Evolutionary conservation across 2,329 filamentous ascomycete genomes (phyloP).

Genomic region (Diplodia seriata): DNA sequence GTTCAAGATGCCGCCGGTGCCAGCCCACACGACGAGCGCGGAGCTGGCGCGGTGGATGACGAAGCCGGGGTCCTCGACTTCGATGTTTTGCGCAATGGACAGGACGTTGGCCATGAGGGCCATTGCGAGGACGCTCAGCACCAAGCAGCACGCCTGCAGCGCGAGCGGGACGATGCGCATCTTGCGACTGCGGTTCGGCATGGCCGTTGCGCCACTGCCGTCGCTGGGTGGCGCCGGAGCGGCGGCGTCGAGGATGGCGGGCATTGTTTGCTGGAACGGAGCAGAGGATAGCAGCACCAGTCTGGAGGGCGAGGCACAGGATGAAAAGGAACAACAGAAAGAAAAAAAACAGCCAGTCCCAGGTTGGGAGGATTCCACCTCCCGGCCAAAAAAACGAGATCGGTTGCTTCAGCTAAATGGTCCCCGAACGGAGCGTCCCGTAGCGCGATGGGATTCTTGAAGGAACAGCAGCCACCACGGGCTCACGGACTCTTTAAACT

Average conservation of each 20-base stretch:
- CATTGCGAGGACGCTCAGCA: neutral
- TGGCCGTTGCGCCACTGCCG: neutral
- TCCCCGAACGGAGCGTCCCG: neutral
- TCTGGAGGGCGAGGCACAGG: neutral
- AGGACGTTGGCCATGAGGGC: conserved; percentile 20
- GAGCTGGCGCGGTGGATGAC: conserved; percentile 14
- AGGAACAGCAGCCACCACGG: neutral
- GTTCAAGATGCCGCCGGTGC: neutral
- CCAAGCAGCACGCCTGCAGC: neutral
- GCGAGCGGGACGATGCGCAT: neutral
- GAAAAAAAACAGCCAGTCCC: neutral
- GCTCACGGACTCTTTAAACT: neutral
- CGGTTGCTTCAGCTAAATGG: neutral
- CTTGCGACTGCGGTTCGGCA: neutral
- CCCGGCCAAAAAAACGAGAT: neutral
- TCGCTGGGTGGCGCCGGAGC: neutral
- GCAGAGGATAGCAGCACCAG: neutral
- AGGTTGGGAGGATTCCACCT: neutral
- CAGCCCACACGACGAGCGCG: conserved; percentile 15
- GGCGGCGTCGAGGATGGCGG: conserved; percentile 19
- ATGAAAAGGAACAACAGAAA: neutral
- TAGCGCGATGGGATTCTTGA: neutral
- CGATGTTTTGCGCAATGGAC: conserved; percentile 4
- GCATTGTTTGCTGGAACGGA: neutral
- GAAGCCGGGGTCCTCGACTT: conserved; percentile 12